Conservation (phyloP, 768 basidiomycete species). For the Rhizopogon vinicolor region DNA sequence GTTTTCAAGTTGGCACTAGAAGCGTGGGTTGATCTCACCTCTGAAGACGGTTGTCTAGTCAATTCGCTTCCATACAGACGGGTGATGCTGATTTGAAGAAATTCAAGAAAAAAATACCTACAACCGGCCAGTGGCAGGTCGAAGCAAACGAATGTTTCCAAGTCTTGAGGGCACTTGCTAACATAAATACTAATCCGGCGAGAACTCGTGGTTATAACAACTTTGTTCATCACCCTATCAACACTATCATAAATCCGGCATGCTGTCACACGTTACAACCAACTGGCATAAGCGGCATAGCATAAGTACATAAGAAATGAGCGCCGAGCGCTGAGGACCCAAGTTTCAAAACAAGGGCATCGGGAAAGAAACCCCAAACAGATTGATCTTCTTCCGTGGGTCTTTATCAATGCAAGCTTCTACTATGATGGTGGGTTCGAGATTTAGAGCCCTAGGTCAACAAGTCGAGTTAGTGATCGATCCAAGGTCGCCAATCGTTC, state of each 20-base stretch:
- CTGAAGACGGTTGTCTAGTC: constrained; percentile 6
- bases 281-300: not conserved
- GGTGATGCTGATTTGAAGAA: not conserved
- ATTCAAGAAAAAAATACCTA: not conserved
- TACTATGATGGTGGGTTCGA: constrained; percentile 23
- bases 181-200: no score
- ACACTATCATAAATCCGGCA: no score
- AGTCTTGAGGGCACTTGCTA: no score
- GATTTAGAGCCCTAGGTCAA: constrained; percentile 16
- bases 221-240: no score
- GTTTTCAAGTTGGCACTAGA: not conserved
- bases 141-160: constrained; percentile 13
- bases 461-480: constrained; percentile 1
- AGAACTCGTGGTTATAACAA: no score
- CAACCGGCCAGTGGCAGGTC: constrained; percentile 2
- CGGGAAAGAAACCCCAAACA: constrained; percentile 13
- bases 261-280: not conserved
- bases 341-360: constrained; percentile 15
- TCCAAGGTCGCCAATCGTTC: not conserved
- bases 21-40: constrained; percentile 17
- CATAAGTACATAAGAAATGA: not conserved
- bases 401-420: constrained; percentile 7
- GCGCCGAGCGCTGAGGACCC: no score
- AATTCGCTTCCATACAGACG: constrained; percentile 25
- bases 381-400: constrained; percentile 1